These are phyloP conservation scores for Umbilicus rupestris DNA, from an alignment of 164 flowering plant species.

Conservation along the genomic window DNA sequence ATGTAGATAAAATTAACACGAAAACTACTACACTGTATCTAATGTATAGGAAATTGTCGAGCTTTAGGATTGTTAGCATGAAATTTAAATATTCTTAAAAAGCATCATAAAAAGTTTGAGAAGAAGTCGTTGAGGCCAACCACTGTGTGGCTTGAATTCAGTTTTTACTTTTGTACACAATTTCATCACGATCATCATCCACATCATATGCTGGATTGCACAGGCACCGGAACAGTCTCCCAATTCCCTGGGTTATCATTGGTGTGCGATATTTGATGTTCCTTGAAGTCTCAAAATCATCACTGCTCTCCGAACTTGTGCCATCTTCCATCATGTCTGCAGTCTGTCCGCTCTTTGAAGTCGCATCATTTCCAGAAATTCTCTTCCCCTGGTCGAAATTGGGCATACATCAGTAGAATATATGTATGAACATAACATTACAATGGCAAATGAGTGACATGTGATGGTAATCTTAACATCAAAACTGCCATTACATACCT, in stretches of 20 bases:
- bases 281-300: constrained; percentile 60
- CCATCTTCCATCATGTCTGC: constrained; percentile 45
- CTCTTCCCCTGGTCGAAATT: constrained; percentile 45
- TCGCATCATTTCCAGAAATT: constrained; percentile 29
- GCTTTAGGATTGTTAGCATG: no score
- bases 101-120: no score
- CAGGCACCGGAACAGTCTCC: constrained; percentile 90
- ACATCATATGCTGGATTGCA: constrained; percentile 90
- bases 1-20: no score
- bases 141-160: background rate
- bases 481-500: no score
- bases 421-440: no score
- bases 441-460: no score
- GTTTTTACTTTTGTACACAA: constrained; percentile 58
- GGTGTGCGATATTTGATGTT: constrained; percentile 64
- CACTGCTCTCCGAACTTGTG: constrained; percentile 59
- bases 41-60: no score
- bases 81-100: no score
- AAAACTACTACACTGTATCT: no score
- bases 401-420: background rate
- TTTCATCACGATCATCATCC: constrained; percentile 90
- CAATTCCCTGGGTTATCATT: constrained; percentile 81
- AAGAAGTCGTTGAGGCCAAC: background rate
- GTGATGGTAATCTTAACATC: no score
- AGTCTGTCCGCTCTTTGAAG: constrained; percentile 39